Conservation (phyloP, 164 flowering plant genomes). For the Vitis labrusca region DNA sequence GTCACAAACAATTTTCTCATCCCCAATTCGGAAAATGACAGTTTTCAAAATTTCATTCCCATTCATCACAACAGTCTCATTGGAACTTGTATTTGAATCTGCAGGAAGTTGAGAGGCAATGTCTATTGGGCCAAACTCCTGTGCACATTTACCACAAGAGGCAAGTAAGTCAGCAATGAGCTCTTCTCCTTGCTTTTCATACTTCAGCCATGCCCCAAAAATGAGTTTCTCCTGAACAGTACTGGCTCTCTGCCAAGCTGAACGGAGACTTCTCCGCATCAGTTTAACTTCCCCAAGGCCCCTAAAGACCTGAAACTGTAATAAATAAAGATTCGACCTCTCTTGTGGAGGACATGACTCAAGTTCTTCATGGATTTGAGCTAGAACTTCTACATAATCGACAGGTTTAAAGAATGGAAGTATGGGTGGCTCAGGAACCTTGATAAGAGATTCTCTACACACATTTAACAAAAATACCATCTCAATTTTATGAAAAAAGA, state of each 20-base stretch:
- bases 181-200: slow-evolving; percentile 89
- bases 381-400: slow-evolving; percentile 90
- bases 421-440: slow-evolving; percentile 82
- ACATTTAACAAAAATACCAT: slow-evolving; percentile 2
- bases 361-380: slow-evolving; percentile 96
- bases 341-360: slow-evolving; percentile 66
- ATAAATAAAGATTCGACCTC: slow-evolving; percentile 71
- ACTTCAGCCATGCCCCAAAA: slow-evolving; percentile 94
- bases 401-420: slow-evolving; percentile 82
- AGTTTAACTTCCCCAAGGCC: slow-evolving; percentile 89
- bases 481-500: background rate
- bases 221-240: slow-evolving; percentile 71
- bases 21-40: slow-evolving; percentile 63
- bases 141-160: slow-evolving; percentile 68
- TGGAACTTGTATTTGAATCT: slow-evolving; percentile 17
- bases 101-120: slow-evolving; percentile 53
- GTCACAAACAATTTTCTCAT: slow-evolving; percentile 71
- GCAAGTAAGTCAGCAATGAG: slow-evolving; percentile 72
- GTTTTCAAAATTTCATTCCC: slow-evolving; percentile 21
- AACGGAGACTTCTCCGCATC: slow-evolving; percentile 79
- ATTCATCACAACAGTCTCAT: slow-evolving; percentile 17
- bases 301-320: slow-evolving; percentile 85
- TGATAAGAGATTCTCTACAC: slow-evolving; percentile 86
- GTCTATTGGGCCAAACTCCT: slow-evolving; percentile 70
- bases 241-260: slow-evolving; percentile 77